These are phyloP conservation scores for Dalechampia spathulata DNA, from an alignment of 441 rosid genomes.

Conservation along the genomic window DNA sequence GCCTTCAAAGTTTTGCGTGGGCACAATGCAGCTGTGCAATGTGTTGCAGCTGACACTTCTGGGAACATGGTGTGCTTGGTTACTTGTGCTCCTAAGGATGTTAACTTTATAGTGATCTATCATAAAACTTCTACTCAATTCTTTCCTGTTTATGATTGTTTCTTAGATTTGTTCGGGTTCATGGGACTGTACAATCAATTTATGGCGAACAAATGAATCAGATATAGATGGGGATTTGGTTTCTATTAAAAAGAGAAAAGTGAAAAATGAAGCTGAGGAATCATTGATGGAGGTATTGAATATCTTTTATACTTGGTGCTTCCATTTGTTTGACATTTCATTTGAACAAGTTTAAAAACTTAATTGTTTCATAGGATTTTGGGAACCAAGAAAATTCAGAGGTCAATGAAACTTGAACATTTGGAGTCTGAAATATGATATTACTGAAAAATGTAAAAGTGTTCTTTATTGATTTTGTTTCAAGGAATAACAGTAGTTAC, in stretches of 20 bases:
- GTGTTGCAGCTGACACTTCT: conserved; percentile 59
- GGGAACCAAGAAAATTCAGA: neutral
- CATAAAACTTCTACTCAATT: neutral
- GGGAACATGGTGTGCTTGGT: conserved; percentile 60
- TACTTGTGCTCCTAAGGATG: conserved; percentile 1
- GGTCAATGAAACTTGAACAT: conserved; percentile 1
- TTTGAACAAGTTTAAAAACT: no score
- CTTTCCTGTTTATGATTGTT: neutral
- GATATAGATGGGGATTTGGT: conserved; percentile 45
- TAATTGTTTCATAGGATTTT: neutral
- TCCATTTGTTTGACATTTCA: neutral
- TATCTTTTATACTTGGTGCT: neutral
- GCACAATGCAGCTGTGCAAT: conserved; percentile 80
- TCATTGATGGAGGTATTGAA: conserved; percentile 64
- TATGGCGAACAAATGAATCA: conserved; percentile 62
- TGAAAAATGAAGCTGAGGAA: conserved; percentile 50
- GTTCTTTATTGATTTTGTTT: neutral
- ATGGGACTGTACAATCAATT: conserved; percentile 80
- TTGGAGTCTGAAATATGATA: neutral
- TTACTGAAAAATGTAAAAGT: neutral
- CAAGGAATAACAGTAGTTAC: no score
- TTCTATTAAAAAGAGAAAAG: conserved; percentile 78
- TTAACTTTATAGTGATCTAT: neutral
- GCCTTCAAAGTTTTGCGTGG: conserved; percentile 79
- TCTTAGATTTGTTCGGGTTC: conserved; percentile 66